Evolutionary conservation across 352 stramenopile genomes (phyloP), one percentile per base, ranked within the genome.

Genomic region (Pythium rhizo-oryzae): DNA sequence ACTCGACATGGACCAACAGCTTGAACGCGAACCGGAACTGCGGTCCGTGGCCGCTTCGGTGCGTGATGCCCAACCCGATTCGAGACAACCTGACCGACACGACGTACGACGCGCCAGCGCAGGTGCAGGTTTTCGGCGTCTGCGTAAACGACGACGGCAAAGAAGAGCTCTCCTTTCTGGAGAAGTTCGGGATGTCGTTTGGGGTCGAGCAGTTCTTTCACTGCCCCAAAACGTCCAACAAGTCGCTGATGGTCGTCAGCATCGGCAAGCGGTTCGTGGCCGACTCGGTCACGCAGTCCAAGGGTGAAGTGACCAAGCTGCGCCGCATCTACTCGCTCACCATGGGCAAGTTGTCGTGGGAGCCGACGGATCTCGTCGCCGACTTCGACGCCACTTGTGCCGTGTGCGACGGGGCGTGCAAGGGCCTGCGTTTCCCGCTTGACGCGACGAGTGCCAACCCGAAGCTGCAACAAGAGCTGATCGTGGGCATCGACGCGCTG

Each of bases 281-380:
- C 1, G 54, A 59, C 44, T 44, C 53, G 7, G 12, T 69, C 37
- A 23, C 25, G 2, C 54, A 69, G 19, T 59, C 52, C 44, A 52
- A 43, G 30, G 15, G 44, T 8, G 39, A 5, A 0, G 19, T 62
- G 15, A 70, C 64, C 1, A 77, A 74, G 23, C 41, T 67, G 8
- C 60, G 70, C 33, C 67, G 66, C 18, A 53, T 74, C 9, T 69
- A 66, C 41, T 63, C 70, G 21, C 25, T 77, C 52, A 77, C 66
- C 18, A 51, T 69, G 51, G 60, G 65, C 1, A 60, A 52, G 3
- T 33, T 74, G 4, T 56, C 65, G 33, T 74, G 70, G 65, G 23
- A 57, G 41, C 35, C 47, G 0, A 23, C 35, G 44, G 47, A 77
- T 41, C 58, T 77, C 8, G 41, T 60, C 15, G n/a, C 19, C 5